Evolutionary conservation across 139 green algal species (phyloP), one percentile per base, ranked within the genome.

Genomic region (Chlorella sp.): DNA sequence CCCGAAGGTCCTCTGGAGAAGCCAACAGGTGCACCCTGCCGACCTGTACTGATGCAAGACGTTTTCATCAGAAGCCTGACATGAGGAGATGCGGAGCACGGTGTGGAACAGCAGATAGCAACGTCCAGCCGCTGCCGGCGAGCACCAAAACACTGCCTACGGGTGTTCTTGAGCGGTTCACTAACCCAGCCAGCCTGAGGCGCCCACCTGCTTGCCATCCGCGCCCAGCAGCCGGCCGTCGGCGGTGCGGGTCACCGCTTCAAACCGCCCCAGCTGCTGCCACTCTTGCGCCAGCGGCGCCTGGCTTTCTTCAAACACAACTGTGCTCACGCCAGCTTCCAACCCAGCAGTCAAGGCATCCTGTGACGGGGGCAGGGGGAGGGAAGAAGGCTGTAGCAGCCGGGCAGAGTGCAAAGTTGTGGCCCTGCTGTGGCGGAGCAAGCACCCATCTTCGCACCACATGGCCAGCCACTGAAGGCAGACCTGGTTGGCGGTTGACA

Each of bases 251-350:
- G 64, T 76, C 7, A 84, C 7, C 14, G 79, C 43, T 3, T 44
- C 8, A 46, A 84, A 84, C 6, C 79, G 79, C n/a, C 79, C 79
- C 64, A 84, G 64, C 64, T 34, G 41, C 62, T 84, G 79, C 79
- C 79, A 84, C 60, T 84, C 79, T 0, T 38, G 22, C 5, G 43
- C 64, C 17, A 56, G 62, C 28, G 67, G 16, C 11, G 43, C 79
- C 7, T 58, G 28, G 43, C n/a, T 32, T 30, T 73, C 32, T 0
- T 36, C 44, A 67, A 76, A 65, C 17, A 76, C 64, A 2, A 75
- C n/a, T 3, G 79, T 83, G 40, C 26, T 14, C 2, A 83, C 7
- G 40, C 77, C 77, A 0, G 77, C 58, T 60, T 83, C 77, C 28
- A 83, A 60, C 30, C 24, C 77, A 13, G 77, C 60, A 0, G 77